These are phyloP conservation scores for Pleurotus salmoneostramineus DNA, from an alignment of 768 basidiomycete species.

Conservation along the genomic window DNA sequence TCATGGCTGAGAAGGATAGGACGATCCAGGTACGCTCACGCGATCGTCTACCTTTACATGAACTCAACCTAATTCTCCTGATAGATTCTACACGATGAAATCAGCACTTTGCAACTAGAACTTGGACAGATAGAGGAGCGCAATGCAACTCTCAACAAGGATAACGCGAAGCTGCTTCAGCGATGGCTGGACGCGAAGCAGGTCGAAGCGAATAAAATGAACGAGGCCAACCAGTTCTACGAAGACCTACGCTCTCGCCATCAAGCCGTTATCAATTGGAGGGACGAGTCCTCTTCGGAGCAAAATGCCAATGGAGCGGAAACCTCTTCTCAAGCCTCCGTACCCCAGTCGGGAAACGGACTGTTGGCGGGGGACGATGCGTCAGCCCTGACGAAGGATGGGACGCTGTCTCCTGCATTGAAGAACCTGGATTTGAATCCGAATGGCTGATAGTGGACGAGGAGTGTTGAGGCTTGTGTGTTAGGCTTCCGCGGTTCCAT, in stretches of 20 bases:
- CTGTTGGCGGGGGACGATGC: constrained; percentile 44
- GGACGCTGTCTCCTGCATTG: constrained; percentile 65
- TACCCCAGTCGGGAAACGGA: constrained; percentile 68
- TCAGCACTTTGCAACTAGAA: constrained; percentile 88
- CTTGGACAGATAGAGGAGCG: constrained; percentile 86
- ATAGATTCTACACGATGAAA: constrained; percentile 93
- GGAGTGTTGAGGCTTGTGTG: neutral
- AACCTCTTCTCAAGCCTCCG: constrained; percentile 25
- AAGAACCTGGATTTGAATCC: constrained; percentile 79
- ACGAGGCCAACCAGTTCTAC: constrained; percentile 87
- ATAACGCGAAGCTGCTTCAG: constrained; percentile 93
- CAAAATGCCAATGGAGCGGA: constrained; percentile 22
- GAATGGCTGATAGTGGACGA: constrained; percentile 83
- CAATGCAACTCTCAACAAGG: constrained; percentile 81
- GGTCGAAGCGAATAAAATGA: constrained; percentile 90
- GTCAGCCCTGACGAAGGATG: constrained; percentile 59
- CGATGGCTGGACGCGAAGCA: constrained; percentile 98
- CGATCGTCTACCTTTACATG: constrained; percentile 4
- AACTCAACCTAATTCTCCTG: constrained; percentile 3
- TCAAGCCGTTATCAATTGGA: constrained; percentile 57
- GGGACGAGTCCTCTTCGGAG: constrained; percentile 33
- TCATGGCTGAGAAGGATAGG: constrained; percentile 86
- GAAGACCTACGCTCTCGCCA: constrained; percentile 80
- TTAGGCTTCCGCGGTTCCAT: constrained; percentile 8
- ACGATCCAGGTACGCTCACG: constrained; percentile 73